phyloP scores from a whole-genome alignment of 257 asterid species.

The Solanum infundibuliforme region DNA sequence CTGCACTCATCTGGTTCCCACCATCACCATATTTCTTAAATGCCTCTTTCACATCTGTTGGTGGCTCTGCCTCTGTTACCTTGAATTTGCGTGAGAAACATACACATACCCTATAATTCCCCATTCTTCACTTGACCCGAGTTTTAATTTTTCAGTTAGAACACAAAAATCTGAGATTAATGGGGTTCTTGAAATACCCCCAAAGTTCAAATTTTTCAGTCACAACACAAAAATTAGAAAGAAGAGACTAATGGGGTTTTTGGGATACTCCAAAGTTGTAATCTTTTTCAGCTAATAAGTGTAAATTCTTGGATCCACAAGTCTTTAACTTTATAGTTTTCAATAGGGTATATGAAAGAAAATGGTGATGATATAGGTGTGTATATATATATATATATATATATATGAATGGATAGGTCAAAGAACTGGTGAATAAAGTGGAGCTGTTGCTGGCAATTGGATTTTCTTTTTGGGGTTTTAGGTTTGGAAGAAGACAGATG shows the following conservation, averaged over 20 bases:
- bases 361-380: not conserved
- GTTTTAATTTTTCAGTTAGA: not conserved
- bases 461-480: not conserved
- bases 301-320: not conserved
- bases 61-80: conserved; percentile 50
- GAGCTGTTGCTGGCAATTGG: not conserved
- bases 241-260: not conserved
- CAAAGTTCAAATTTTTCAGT: not conserved
- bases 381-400: not conserved
- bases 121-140: conserved; percentile 14
- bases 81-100: conserved; percentile 53
- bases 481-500: not conserved
- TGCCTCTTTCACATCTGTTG: conserved; percentile 45
- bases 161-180: not conserved
- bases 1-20: conserved; percentile 40
- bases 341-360: not conserved
- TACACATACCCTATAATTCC: conserved; percentile 43
- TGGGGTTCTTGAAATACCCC: not conserved
- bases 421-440: not conserved
- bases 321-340: not conserved
- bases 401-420: not conserved
- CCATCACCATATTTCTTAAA: conserved; percentile 42
- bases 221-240: not conserved
- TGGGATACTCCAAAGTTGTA: not conserved
- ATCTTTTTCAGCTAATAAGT: not conserved